Percentiles rank a stretch among this genome's conserved stretches.
phyloP scores from a whole-genome alignment of 2,329 filamentous ascomycete species.

The Podosphaera leucotricha region DNA sequence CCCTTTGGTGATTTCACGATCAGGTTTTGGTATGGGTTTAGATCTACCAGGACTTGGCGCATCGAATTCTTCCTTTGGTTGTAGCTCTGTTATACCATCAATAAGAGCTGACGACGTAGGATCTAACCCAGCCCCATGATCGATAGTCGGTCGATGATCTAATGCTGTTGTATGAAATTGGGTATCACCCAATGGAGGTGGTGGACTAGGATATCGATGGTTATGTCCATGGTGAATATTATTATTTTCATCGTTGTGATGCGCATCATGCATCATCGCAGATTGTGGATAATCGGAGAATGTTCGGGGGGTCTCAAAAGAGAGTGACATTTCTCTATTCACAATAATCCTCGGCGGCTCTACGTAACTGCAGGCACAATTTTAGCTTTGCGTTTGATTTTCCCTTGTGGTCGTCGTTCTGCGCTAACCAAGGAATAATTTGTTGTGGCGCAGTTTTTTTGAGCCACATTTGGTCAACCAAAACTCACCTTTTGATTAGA shows the following conservation, averaged over 20 bases:
- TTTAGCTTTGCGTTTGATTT: background rate
- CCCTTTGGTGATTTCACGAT: constrained; percentile 35
- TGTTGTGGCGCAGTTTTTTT: constrained; percentile 1
- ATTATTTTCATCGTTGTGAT: constrained; percentile 11
- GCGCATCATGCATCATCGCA: constrained; percentile 12
- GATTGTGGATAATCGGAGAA: constrained; percentile 12
- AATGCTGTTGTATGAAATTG: constrained; percentile 8
- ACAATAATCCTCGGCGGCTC: background rate
- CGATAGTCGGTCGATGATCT: background rate
- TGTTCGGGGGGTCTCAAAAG: constrained; percentile 10
- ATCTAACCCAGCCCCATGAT: constrained; percentile 2
- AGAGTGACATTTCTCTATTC: constrained; percentile 8
- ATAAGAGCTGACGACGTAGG: constrained; percentile 6
- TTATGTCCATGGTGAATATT: constrained; percentile 9
- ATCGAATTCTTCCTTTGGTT: constrained; percentile 12
- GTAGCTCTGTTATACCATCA: constrained; percentile 12
- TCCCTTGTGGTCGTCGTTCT: background rate
- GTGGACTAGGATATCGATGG: constrained; percentile 14
- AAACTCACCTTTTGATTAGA: background rate
- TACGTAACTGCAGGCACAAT: background rate
- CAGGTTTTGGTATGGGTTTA: constrained; percentile 34
- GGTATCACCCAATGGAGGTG: constrained; percentile 11
- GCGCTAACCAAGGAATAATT: background rate
- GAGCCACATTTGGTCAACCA: background rate
- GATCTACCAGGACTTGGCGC: constrained; percentile 13